Evolutionary conservation across 2,329 filamentous ascomycete genomes (phyloP), one percentile per base, ranked within the genome.

Genomic region (Xylariales sp.): DNA sequence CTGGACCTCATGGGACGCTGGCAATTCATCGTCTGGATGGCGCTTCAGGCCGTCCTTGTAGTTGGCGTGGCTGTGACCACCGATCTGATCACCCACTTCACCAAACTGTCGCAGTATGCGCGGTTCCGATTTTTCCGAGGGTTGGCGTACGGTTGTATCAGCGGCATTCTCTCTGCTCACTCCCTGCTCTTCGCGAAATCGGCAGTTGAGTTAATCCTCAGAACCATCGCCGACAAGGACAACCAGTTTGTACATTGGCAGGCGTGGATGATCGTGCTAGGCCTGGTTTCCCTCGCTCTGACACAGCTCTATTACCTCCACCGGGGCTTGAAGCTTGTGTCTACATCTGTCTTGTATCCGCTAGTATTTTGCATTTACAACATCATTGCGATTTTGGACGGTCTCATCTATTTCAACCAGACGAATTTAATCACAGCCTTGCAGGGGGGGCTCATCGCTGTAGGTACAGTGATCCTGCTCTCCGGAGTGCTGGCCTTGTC

Each of bases 301-400:
- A 85, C 82, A 30, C 93, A 98, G 62, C 76, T 98, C 5, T 98
- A 95, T 65, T 97, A 94, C 62, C 78, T 98, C 43, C 93, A 98
- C 58, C 80, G 88, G 29, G 93, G 93, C 37, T 74, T 98, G 45
- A 95, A 95, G 63, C 75, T 98, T 37, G 89, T 94, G 61, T 96
- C 90, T 38, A 97, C 93, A 16, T 95, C 88, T 53, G 85, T 97
- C 44, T 74, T 98, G 49, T 98, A 98, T 62, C 93, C 93, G 5
- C 83, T 97, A 51, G 90, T 97, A 27, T 98, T 98, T 65, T 98
- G 93, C 72, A 81, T 97, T 47, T 98, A 97, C 74, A 98, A 98
- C 71, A 95, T 98, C 55, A 90, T 97, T 55, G 93, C 93, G 48
- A 98, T 98, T 50, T 71, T 97, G 50, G 93, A 98, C 63, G 93